These are phyloP conservation scores for Leishmania braziliensis DNA, from an alignment of 208 protist genomes.

Conservation along the genomic window DNA sequence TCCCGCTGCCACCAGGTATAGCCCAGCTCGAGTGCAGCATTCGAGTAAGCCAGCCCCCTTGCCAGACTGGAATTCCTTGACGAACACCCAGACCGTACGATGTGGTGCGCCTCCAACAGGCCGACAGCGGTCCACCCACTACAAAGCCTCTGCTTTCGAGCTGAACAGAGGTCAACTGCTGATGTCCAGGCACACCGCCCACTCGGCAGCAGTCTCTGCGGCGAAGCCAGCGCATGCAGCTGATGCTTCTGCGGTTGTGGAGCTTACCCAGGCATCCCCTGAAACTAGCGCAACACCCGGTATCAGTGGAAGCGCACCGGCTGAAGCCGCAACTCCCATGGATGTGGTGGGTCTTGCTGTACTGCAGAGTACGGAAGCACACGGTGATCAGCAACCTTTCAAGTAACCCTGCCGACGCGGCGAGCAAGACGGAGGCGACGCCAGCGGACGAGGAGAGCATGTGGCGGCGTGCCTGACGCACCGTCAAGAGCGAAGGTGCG, in stretches of 20 bases:
- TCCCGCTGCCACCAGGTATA: background rate
- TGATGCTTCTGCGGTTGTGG: background rate
- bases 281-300: background rate
- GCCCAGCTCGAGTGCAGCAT: background rate
- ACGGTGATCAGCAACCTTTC: background rate
- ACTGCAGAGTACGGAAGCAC: background rate
- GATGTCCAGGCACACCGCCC: background rate
- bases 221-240: background rate
- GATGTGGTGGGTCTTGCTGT: background rate
- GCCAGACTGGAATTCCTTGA: background rate
- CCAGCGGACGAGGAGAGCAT: background rate
- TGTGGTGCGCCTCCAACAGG: background rate
- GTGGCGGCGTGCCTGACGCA: constrained; percentile 16
- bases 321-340: background rate
- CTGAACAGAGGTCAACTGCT: background rate
- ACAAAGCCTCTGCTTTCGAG: background rate
- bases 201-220: background rate
- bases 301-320: background rate
- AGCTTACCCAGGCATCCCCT: background rate
- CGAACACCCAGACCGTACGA: background rate
- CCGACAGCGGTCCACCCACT: background rate
- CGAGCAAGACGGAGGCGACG: background rate
- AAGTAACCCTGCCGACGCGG: background rate
- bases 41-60: background rate
- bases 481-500: constrained; percentile 35